Evolutionary conservation across 2,329 filamentous ascomycete genomes (phyloP), one percentile per base, ranked within the genome.

Genomic region (Cladosporium velox): DNA sequence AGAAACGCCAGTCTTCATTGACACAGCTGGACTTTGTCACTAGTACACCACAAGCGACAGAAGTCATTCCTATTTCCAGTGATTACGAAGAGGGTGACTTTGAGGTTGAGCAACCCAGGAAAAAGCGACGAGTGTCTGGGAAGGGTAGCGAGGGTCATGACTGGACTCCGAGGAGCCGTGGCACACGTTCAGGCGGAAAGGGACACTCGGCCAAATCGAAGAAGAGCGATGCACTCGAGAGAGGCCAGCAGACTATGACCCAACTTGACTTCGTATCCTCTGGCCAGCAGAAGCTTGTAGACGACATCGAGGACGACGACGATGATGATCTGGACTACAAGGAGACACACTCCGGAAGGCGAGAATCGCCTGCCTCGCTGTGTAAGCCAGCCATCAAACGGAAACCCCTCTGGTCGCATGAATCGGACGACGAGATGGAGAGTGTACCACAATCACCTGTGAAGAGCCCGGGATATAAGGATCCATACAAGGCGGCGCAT

Each of bases 191-290:
- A 30, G 32, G 35, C 24, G 49, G 21, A 2, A 57, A 54, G 35
- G 35, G 34, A 5, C 51, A 26, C 15, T 64, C 61, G 8, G 11
- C 10, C 3, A 57, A 35, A 18, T n/a, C 24, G 10, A 64, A 49
- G 51, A 35, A 44, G 35, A 28, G 30, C 4, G 12, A 47, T 44
- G 26, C 15, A 15, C 51, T 54, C 11, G 61, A 64, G 49, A 67
- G 59, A 30, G 57, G 52, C n/a, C 68, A 65, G 52, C 59, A 69
- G 47, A 68, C 65, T 12, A 54, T 68, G 57, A 68, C 67, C 21
- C 67, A 68, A 30, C 47, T 64, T 30, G 64, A 64, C 1, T 59
- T 58, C 15, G 55, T 66, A 28, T 21, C 58, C 11, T 57, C 57
- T 12, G 15, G 35, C 7, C 35, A 57, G 18, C 15, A 26, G 38